Evolutionary conservation across 1,284 basidiomycete species (phyloP).

Genomic region (Wolfiporia cocos): DNA sequence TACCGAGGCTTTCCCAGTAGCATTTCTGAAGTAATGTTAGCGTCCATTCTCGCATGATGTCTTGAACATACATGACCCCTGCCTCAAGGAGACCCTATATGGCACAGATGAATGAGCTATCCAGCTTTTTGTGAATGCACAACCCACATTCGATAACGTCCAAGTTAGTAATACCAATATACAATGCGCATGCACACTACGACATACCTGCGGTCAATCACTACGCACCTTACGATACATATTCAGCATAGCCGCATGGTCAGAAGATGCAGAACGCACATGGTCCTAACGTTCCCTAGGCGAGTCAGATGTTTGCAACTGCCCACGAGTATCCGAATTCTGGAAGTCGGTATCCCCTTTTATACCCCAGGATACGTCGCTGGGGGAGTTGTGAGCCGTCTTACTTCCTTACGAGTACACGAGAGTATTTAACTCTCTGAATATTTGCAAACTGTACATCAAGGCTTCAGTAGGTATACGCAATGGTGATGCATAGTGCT

Average conservation of each 20-base stretch:
- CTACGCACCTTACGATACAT: constrained; percentile 12
- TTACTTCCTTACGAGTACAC: too few species aligned
- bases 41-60: background rate
- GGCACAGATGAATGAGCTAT: background rate
- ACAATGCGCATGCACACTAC: constrained; percentile 3
- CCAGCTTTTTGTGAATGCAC: background rate
- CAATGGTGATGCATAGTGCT: constrained; percentile 3
- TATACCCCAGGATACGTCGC: constrained; percentile 84
- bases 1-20: constrained; percentile 41
- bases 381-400: too few species aligned
- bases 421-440: constrained; percentile 44
- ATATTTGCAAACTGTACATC: constrained; percentile 75
- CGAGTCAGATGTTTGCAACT: constrained; percentile 89
- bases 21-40: constrained; percentile 32
- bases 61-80: constrained; percentile 49
- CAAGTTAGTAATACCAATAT: constrained; percentile 71
- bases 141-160: constrained; percentile 74
- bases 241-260: constrained; percentile 12
- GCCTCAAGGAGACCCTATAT: constrained; percentile 66
- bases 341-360: constrained; percentile 84
- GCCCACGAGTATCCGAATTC: constrained; percentile 58
- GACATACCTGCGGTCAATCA: background rate
- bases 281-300: constrained; percentile 85
- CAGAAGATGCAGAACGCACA: constrained; percentile 35
- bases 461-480: constrained; percentile 5